A percentile compares a stretch with the other conserved stretches of the same genome.
phyloP scores from a whole-genome alignment of 1,284 basidiomycete genomes.

The Ganoderma leucocontextum region DNA sequence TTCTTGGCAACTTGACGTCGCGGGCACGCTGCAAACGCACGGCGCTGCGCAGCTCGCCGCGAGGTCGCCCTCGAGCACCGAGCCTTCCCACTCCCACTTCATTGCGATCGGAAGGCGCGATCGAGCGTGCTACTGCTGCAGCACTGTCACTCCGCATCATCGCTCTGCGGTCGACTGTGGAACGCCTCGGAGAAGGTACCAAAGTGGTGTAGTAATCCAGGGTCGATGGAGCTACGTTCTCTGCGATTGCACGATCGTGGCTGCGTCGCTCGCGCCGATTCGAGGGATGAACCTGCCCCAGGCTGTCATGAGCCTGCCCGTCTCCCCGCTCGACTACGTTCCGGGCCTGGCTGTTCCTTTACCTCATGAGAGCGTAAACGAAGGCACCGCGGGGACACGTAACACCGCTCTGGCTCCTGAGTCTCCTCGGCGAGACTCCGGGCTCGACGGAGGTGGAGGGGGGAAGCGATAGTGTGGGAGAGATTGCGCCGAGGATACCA shows the following conservation, averaged over 20 bases:
- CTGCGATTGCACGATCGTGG: slow-evolving; percentile 8
- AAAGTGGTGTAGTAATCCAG: slow-evolving; percentile 10
- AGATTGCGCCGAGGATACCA: background rate
- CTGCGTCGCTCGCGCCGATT: slow-evolving; percentile 13
- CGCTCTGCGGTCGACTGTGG: slow-evolving; percentile 4
- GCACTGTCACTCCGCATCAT: background rate
- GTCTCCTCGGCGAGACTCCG: slow-evolving; percentile 5
- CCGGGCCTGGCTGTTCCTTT: slow-evolving; percentile 7
- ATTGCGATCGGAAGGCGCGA: slow-evolving; percentile 9
- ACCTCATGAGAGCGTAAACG: slow-evolving; percentile 18
- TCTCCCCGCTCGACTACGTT: background rate
- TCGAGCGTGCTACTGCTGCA: slow-evolving; percentile 7
- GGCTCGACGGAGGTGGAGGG: background rate
- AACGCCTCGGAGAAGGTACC: background rate
- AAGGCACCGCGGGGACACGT: background rate
- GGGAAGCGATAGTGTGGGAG: slow-evolving; percentile 1
- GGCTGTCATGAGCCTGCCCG: slow-evolving; percentile 17
- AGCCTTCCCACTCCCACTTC: background rate
- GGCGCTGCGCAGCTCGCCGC: background rate
- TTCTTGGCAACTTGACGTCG: slow-evolving; percentile 4
- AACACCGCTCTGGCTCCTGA: slow-evolving; percentile 9
- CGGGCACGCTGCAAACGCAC: slow-evolving; percentile 2
- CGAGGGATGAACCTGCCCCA: slow-evolving; percentile 14
- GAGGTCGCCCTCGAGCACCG: background rate
- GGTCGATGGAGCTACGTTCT: slow-evolving; percentile 16